Conservation (phyloP, 1,284 basidiomycete species). For the Naganishia liquefaciens region DNA sequence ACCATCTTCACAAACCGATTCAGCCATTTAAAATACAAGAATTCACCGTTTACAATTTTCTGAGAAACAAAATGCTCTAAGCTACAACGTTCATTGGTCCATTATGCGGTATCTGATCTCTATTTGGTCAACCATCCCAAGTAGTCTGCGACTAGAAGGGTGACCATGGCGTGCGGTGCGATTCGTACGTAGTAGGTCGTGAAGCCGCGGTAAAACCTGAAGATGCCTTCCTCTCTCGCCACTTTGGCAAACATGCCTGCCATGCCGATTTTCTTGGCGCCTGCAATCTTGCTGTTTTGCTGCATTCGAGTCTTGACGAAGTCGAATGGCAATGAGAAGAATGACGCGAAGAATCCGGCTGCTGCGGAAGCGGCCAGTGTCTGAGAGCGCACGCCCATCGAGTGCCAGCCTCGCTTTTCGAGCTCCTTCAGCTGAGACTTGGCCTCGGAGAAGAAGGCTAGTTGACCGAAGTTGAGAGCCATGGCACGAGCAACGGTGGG, state of each 20-base stretch:
- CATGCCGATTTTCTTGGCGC: constrained; percentile 30
- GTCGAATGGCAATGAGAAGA: constrained; percentile 35
- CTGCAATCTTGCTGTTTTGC: constrained; percentile 28
- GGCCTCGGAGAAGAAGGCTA: constrained; percentile 35
- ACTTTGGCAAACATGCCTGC: constrained; percentile 32
- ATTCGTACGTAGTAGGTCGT: constrained; percentile 33
- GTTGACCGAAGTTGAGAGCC: constrained; percentile 37
- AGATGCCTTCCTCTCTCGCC: constrained; percentile 32
- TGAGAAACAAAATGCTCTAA: neutral
- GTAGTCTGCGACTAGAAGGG: constrained; percentile 34
- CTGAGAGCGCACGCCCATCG: constrained; percentile 18
- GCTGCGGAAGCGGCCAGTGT: constrained; percentile 29
- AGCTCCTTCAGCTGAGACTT: constrained; percentile 31
- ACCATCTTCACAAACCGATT: neutral
- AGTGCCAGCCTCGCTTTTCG: constrained; percentile 24
- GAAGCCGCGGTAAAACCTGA: constrained; percentile 34
- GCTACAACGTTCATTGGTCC: neutral
- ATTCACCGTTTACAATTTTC: neutral
- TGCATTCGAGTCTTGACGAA: constrained; percentile 36
- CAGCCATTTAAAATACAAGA: no score
- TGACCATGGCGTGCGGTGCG: constrained; percentile 36
- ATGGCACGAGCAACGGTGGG: constrained; percentile 34
- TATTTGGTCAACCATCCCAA: constrained; percentile 34
- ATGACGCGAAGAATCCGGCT: constrained; percentile 35
- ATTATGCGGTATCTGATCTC: neutral